Percentiles rank a stretch among this genome's conserved stretches.
These are phyloP conservation scores for Hyparrhenia diplandra DNA, from an alignment of 176 grass and related monocot species.

Conservation along the genomic window DNA sequence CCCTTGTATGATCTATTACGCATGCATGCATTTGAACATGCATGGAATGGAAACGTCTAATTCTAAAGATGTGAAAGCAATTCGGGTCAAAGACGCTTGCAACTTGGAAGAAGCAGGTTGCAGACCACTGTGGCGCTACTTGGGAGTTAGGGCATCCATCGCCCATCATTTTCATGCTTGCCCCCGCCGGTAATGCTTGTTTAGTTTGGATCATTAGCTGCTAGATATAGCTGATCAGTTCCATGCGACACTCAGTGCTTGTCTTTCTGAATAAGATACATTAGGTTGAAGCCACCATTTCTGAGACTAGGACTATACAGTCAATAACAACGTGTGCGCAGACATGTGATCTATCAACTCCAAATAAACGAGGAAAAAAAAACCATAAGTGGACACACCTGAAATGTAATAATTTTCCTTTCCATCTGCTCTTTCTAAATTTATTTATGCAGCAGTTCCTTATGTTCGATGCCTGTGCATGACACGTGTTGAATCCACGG, in stretches of 20 bases:
- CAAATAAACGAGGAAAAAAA: no score
- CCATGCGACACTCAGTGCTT: no score
- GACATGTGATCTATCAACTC: neutral
- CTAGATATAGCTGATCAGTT: no score
- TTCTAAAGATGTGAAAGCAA: conserved; percentile 40
- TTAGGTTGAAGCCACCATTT: neutral
- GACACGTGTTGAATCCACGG: neutral
- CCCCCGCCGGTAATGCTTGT: no score
- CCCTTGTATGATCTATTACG: neutral
- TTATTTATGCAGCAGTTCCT: no score
- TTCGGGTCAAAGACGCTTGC: conserved; percentile 42
- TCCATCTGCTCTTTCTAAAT: no score
- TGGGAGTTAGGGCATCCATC: neutral
- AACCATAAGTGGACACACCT: no score
- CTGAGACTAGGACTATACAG: neutral
- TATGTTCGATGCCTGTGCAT: neutral
- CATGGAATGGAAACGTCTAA: conserved; percentile 24
- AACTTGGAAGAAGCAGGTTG: conserved; percentile 28
- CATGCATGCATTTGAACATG: conserved; percentile 15
- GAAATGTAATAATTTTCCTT: no score
- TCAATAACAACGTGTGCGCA: neutral
- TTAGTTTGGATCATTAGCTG: no score
- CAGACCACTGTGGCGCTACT: neutral
- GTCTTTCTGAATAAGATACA: no score
- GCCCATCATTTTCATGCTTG: no score